phyloP scores from a whole-genome alignment of 2,329 filamentous ascomycete species.

The Neoascochyta sp. region DNA sequence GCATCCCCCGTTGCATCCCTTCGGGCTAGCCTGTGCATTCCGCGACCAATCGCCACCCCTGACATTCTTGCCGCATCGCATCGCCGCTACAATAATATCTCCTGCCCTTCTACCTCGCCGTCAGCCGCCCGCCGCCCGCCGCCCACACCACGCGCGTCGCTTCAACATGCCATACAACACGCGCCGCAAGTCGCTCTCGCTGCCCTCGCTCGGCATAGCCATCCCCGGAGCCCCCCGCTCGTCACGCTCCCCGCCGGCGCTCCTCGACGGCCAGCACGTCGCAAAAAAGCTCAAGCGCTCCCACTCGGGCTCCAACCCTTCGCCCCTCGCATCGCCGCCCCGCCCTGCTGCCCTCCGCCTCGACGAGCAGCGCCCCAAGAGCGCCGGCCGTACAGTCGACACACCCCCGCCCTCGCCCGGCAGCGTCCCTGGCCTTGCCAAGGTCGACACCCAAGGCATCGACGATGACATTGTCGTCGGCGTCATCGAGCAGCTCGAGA shows the following conservation, averaged over 20 bases:
- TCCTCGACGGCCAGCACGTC: conserved; percentile 55
- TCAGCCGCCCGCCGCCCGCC: conserved; percentile 5
- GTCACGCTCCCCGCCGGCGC: conserved; percentile 53
- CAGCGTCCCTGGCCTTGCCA: conserved; percentile 48
- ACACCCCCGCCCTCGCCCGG: conserved; percentile 76
- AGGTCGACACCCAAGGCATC: conserved; percentile 76
- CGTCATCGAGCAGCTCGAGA: conserved; percentile 82
- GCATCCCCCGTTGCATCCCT: conserved; percentile 20
- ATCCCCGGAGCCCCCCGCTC: conserved; percentile 56
- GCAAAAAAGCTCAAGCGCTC: conserved; percentile 69
- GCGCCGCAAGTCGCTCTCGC: conserved; percentile 88
- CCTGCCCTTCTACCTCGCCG: conserved; percentile 3
- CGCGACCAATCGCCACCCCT: conserved; percentile 34
- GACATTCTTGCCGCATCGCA: conserved; percentile 26
- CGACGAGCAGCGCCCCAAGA: conserved; percentile 45
- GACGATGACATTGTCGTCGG: conserved; percentile 94
- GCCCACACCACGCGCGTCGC: conserved; percentile 10
- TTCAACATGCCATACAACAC: conserved; percentile 87
- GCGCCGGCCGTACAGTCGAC: conserved; percentile 50
- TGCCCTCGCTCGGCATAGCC: conserved; percentile 89
- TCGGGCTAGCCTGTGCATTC: conserved; percentile 30
- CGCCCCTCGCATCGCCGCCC: conserved; percentile 44
- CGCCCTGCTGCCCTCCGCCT: conserved; percentile 47
- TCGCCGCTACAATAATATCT: conserved; percentile 2
- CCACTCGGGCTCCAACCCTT: conserved; percentile 52